Evolutionary conservation across 805 yeast species (phyloP).

Genomic region (Starmerella vitae): DNA sequence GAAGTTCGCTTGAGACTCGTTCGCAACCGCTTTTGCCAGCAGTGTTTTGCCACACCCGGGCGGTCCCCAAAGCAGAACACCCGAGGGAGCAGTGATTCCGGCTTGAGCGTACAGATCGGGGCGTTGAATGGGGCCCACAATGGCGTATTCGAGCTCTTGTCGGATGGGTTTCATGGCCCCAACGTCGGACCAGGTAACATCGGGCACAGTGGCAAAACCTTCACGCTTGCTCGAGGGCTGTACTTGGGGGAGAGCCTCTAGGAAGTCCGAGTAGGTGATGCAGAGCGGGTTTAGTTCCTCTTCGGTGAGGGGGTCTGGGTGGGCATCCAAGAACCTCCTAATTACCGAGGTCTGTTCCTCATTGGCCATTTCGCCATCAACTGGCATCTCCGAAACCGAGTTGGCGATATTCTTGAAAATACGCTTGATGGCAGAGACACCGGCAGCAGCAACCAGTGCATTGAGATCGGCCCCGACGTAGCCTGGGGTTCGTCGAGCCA

Average conservation of each 20-base stretch:
- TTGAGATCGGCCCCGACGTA: conserved; percentile 95
- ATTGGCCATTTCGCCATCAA: background rate
- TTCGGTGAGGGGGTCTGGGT: conserved; percentile 65
- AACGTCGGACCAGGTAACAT: conserved; percentile 88
- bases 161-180: conserved; percentile 77
- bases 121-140: conserved; percentile 87
- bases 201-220: conserved; percentile 97
- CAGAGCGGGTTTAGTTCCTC: conserved; percentile 65
- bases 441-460: conserved; percentile 89
- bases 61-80: conserved; percentile 97
- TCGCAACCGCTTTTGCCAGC: conserved; percentile 94
- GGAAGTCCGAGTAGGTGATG: conserved; percentile 66
- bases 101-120: conserved; percentile 83
- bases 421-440: conserved; percentile 83
- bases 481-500: conserved; percentile 93
- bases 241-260: conserved; percentile 74
- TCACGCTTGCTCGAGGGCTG: conserved; percentile 97
- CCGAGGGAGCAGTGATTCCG: conserved; percentile 93
- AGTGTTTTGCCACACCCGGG: conserved; percentile 98
- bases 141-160: conserved; percentile 89
- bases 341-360: conserved; percentile 4
- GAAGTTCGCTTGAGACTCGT: conserved; percentile 91
- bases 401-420: conserved; percentile 45
- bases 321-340: conserved; percentile 43
- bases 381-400: background rate